phyloP scores from a whole-genome alignment of 352 stramenopile species.

The Achlya hypogyna region DNA sequence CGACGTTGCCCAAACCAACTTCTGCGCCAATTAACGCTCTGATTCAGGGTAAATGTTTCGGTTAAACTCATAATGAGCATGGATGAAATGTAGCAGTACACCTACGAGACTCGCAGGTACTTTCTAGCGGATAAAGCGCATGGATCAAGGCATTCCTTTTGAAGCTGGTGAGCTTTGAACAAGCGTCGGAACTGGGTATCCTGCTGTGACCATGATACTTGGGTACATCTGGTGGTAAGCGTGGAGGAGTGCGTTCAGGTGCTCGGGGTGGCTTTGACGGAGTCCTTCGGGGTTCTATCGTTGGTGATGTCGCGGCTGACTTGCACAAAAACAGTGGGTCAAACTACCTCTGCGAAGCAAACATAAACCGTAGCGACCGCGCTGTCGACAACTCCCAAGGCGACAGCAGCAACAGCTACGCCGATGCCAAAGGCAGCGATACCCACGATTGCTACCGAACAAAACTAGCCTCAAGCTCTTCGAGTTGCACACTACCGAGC shows the following conservation, averaged over 20 bases:
- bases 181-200: conserved; percentile 30
- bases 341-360: conserved; percentile 51
- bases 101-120: too few relatives aligned
- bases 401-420: conserved; percentile 28
- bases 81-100: too few relatives aligned
- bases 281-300: conserved; percentile 58
- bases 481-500: background rate
- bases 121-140: too few relatives aligned
- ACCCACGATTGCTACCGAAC: background rate
- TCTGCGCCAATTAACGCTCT: background rate
- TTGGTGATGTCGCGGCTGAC: too few relatives aligned
- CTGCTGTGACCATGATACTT: conserved; percentile 77
- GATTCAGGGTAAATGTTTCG: too few relatives aligned
- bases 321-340: too few relatives aligned
- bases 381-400: conserved; percentile 40
- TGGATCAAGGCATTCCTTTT: background rate
- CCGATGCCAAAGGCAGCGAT: background rate
- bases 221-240: conserved; percentile 85
- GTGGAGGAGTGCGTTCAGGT: conserved; percentile 72
- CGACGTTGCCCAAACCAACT: conserved; percentile 35
- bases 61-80: too few relatives aligned
- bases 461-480: too few relatives aligned
- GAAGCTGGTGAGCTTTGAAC: background rate
- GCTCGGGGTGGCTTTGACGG: conserved; percentile 59
- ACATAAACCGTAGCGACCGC: conserved; percentile 74